These are phyloP conservation scores for Brassica juncea DNA, from an alignment of 345 rosid genomes.

Conservation along the genomic window DNA sequence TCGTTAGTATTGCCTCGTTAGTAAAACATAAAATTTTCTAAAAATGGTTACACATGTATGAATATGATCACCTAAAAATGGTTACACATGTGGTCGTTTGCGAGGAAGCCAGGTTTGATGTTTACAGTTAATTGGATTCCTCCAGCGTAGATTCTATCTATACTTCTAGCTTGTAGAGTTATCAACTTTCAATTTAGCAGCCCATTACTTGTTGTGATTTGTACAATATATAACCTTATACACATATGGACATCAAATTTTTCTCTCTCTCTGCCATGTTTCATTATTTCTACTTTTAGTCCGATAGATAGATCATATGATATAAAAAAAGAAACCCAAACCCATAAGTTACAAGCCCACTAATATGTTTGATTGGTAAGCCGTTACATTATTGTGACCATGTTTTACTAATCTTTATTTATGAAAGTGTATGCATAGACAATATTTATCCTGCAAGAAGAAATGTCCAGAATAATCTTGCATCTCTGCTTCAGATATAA, in stretches of 20 bases:
- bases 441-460: no score
- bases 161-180: constrained; percentile 57
- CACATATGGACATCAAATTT: background rate
- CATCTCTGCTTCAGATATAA: no score
- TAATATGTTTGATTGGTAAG: background rate
- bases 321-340: background rate
- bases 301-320: background rate
- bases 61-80: background rate
- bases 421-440: background rate
- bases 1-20: background rate
- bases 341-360: background rate
- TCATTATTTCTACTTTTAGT: background rate
- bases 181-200: constrained; percentile 60
- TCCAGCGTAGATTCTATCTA: constrained; percentile 58
- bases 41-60: background rate
- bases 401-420: background rate
- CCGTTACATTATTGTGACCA: background rate
- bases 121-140: constrained; percentile 52
- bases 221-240: background rate
- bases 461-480: no score
- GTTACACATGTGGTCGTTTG: no score
- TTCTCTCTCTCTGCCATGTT: background rate
- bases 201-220: constrained; percentile 42
- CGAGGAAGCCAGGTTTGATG: constrained; percentile 32
- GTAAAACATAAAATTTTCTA: background rate